Conservation (phyloP, 441 rosid species). For the Populus trichocarpa region DNA sequence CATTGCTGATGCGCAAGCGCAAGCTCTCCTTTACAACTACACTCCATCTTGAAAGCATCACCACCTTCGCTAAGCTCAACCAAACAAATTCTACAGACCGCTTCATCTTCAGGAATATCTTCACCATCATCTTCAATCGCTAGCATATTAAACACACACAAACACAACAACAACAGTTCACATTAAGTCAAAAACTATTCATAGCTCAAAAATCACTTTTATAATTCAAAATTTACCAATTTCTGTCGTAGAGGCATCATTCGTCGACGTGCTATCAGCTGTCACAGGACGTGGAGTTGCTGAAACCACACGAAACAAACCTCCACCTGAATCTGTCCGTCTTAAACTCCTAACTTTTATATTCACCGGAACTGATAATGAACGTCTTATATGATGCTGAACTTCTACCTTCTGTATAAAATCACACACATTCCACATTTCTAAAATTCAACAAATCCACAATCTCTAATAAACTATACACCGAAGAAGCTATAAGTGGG, state of each 20-base stretch:
- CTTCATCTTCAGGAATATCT: slow-evolving; percentile 61
- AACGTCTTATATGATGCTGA: slow-evolving; percentile 40
- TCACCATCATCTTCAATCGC: slow-evolving; percentile 40
- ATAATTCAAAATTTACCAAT: slow-evolving; percentile 14
- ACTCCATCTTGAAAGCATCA: slow-evolving; percentile 65
- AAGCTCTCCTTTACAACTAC: slow-evolving; percentile 71
- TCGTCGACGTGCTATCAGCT: slow-evolving; percentile 15
- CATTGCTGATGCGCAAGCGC: slow-evolving; percentile 66
- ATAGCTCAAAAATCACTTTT: neutral
- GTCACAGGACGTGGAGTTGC: slow-evolving; percentile 30
- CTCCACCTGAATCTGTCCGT: slow-evolving; percentile 40
- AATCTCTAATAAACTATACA: neutral
- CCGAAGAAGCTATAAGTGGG: neutral
- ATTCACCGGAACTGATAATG: slow-evolving; percentile 50
- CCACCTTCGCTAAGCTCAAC: slow-evolving; percentile 59
- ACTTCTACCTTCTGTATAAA: slow-evolving; percentile 32
- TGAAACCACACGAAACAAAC: slow-evolving; percentile 47
- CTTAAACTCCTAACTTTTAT: slow-evolving; percentile 38
- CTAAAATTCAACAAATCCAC: slow-evolving; percentile 27
- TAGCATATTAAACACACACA: slow-evolving; percentile 34
- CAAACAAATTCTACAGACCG: slow-evolving; percentile 64
- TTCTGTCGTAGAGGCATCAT: slow-evolving; percentile 26
- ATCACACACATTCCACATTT: slow-evolving; percentile 28
- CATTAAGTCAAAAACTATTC: neutral
- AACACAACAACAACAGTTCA: neutral